Evolutionary conservation across 805 yeast genomes (phyloP).

Genomic region (Isabelozyma gotoi): DNA sequence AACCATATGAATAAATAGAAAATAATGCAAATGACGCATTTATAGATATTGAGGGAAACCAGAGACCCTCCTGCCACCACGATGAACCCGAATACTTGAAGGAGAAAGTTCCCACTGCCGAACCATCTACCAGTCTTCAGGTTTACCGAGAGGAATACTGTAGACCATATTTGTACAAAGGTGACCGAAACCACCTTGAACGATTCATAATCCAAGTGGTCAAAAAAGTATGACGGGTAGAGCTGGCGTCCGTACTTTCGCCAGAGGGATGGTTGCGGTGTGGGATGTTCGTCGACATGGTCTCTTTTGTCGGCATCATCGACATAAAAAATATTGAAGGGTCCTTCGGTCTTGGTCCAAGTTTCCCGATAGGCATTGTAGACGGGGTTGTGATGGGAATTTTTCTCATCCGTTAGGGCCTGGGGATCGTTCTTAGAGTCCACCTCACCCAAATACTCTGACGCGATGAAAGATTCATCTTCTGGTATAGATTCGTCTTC

Average conservation of each 20-base stretch:
- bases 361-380: neutral
- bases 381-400: neutral
- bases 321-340: neutral
- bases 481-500: no score
- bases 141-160: constrained; percentile 21
- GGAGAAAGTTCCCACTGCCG: constrained; percentile 26
- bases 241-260: neutral
- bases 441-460: neutral
- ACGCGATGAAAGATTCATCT: neutral
- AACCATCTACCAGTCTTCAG: constrained; percentile 26
- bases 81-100: constrained; percentile 27
- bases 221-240: constrained; percentile 22
- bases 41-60: constrained; percentile 15
- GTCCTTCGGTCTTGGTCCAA: neutral
- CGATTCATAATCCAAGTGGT: constrained; percentile 24
- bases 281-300: neutral
- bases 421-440: no score
- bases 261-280: neutral
- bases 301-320: neutral
- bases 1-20: constrained; percentile 22
- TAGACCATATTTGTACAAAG: constrained; percentile 27
- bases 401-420: neutral
- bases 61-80: constrained; percentile 26
- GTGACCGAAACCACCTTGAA: constrained; percentile 23
- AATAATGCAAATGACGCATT: constrained; percentile 14